Evolutionary conservation across 73 alveolate genomes (phyloP).

Genomic region (Symbiodinium pilosum): DNA sequence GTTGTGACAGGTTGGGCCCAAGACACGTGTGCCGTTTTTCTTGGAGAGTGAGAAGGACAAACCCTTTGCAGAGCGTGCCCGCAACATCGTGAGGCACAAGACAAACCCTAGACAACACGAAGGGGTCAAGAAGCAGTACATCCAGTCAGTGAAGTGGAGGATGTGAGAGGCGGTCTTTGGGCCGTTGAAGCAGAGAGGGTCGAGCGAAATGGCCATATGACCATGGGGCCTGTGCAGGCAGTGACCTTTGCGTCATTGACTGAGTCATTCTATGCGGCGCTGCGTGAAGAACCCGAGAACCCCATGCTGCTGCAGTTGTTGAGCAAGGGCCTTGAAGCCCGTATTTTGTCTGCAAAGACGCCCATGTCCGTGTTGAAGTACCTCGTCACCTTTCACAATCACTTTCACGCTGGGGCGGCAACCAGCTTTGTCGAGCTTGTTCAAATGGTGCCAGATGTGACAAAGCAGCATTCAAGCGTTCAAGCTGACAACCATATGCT

Average conservation of each 20-base stretch:
- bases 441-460: not conserved
- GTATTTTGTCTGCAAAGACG: not conserved
- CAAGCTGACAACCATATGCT: not conserved
- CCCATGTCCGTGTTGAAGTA: not conserved
- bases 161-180: not conserved
- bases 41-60: no score
- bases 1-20: no score
- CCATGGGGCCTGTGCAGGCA: not conserved
- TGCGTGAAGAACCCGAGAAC: not conserved
- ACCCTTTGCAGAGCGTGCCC: not conserved
- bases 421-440: slow-evolving; percentile 34
- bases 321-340: not conserved
- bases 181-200: not conserved
- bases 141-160: not conserved
- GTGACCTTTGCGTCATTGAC: not conserved
- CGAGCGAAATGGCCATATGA: not conserved
- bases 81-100: no score
- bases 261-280: not conserved
- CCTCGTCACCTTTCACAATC: not conserved
- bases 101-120: not conserved
- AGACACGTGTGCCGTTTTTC: no score
- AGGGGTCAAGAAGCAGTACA: not conserved
- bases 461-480: not conserved
- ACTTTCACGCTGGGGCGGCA: not conserved
- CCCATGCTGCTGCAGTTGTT: not conserved